Conservation (phyloP, 2,329 filamentous ascomycete genomes). For the Aureobasidium mangrovei region DNA sequence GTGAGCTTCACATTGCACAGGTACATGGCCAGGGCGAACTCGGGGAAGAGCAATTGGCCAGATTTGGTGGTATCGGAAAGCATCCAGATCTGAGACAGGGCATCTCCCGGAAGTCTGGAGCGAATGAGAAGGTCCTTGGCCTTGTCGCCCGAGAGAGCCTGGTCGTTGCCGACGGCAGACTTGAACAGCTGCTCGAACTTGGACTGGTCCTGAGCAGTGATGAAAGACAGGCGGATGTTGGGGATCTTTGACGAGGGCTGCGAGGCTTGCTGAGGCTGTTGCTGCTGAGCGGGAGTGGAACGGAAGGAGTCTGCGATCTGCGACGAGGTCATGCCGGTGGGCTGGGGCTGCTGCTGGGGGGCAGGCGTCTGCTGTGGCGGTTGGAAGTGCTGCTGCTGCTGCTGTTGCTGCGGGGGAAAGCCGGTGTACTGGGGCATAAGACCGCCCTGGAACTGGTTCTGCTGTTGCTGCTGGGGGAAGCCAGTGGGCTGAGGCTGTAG, state of each 20-base stretch:
- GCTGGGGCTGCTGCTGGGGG: conserved; percentile 47
- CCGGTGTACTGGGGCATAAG: conserved; percentile 37
- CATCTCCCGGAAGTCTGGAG: conserved; percentile 78
- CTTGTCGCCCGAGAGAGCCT: conserved; percentile 84
- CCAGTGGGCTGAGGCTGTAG: conserved; percentile 24
- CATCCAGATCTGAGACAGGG: conserved; percentile 81
- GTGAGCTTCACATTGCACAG: conserved; percentile 90
- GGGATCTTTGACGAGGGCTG: conserved; percentile 69
- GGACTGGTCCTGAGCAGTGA: conserved; percentile 86
- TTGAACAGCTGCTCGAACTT: conserved; percentile 98
- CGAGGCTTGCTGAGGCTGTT: conserved; percentile 52
- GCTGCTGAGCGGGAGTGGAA: conserved; percentile 44
- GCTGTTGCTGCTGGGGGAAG: conserved; percentile 32
- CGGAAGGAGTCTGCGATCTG: conserved; percentile 58
- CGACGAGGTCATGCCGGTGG: conserved; percentile 52
- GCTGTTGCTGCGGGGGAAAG: conserved; percentile 36
- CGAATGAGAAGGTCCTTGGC: conserved; percentile 81
- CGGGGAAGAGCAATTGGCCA: conserved; percentile 90
- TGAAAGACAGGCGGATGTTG: conserved; percentile 89
- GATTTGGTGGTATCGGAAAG: conserved; percentile 93
- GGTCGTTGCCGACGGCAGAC: conserved; percentile 76
- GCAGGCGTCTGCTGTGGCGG: conserved; percentile 20
- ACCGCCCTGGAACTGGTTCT: conserved; percentile 25
- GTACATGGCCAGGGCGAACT: conserved; percentile 97
- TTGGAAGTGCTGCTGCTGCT: conserved; percentile 43